Evolutionary conservation across 176 grass and related monocot genomes (phyloP), one percentile per base, ranked within the genome.

Genomic region (Oryza nivara): DNA sequence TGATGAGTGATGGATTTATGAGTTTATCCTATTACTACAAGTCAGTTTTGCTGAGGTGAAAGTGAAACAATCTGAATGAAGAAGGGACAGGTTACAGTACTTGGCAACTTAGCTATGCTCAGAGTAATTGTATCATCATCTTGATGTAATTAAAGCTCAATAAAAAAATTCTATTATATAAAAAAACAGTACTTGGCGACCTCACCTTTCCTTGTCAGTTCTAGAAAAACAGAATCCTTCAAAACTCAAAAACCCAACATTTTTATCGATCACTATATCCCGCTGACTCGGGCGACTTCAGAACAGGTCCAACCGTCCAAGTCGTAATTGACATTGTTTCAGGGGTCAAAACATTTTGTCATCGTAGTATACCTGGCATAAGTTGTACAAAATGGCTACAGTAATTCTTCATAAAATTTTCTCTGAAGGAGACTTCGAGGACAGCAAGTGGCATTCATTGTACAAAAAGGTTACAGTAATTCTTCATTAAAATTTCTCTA

Each of bases 311-410:
- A 23, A 23, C 23, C 23, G 23, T 23, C 23, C 84, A 66, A 72
- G 28, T 68, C 47, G 67, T 43, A 72, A 51, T 79, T 80, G 75
- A 49, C 28, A 51, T 74, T 70, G 40, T 90, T 22, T 7, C 17
- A 72, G 45, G 45, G 35, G 45, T 61, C 43, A 25, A 83, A 86
- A 46, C 47, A 72, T 90, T 26, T 19, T 46, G 23, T 48, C 17
- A 69, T 9, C 23, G 5, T 48, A 56, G 46, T 35, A 14, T 73
- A 61, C 11, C 40, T 67, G 72, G 20, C 46, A 78, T 82, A 65
- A 13, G 11, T 65, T 73, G 51, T 17, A 34, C 20, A 66, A 2
- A 30, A 54, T 47, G 68, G 8, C 28, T 56, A 23, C 69, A 73
- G 49, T 43, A 15, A 64, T 13, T 41, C 11, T 76, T 51, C 28